Base-by-base conservation (phyloP, 2,329 filamentous ascomycete genomes). In the Fusarium solani-melongenae region DNA sequence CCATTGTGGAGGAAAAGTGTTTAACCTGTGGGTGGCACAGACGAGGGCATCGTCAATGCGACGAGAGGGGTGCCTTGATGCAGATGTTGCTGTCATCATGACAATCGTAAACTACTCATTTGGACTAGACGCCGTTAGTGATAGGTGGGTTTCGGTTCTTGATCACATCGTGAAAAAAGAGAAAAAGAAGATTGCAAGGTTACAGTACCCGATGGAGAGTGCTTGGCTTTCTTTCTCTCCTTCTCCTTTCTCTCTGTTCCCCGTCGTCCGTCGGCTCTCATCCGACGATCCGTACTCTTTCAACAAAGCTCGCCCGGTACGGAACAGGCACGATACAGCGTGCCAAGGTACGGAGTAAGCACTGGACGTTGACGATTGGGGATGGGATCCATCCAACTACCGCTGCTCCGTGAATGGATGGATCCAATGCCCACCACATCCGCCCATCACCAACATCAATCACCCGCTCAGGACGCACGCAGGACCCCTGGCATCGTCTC, bases 71-170 rank as follows among this genome's bases (percentile, higher is more conserved):
- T 34, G 34, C 70, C 51, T 58, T 65, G 39, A 62, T 46, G 41
- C 58, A 62, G 51, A 38, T 59, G 38, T 57, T 64, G 60, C 49
- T 71, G 71, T 73, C 71, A 73, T 73, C 27, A 71, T 73, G 71
- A 73, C 64, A 46, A 38, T 51, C 15, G 51, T 34, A 56, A 64
- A 71, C 66, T 71, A 59, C 67, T 58, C 67, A 64, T 73, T 73
- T 24, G 55, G 59, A 71, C 57, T 73, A 71, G 71, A 71, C 55
- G 71, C 67, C 67, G 67, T 71, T 68, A 15, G 61, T 73, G 62
- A 73, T 73, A 64, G 63, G 70, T 49, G 64, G 64, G 41, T 55
- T 66, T 66, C 36, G 14, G 41, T 46, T 51, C 46, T 67, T 34
- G 29, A 64, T 61, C 53, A 58, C 34, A 46, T 64, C 58, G 56